phyloP scores from a whole-genome alignment of 331 rosid genomes.

The Spiraea crenata region DNA sequence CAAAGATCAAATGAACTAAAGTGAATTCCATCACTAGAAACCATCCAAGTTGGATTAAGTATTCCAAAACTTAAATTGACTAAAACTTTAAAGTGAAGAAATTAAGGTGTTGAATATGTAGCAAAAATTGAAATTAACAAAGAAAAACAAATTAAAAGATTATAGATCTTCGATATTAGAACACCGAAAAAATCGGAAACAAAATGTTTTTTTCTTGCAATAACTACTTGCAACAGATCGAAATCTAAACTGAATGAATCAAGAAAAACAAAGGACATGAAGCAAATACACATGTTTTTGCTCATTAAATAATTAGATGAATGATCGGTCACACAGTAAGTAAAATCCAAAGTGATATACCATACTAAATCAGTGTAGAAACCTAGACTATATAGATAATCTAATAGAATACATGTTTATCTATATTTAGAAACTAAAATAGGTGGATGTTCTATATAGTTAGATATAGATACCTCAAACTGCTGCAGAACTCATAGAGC shows the following conservation, averaged over 20 bases:
- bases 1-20: neutral
- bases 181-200: neutral
- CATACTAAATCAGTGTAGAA: too few species aligned
- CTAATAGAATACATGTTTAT: neutral
- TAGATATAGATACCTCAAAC: conserved; percentile 41
- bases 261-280: conserved; percentile 7
- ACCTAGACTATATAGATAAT: too few species aligned
- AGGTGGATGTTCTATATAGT: too few species aligned
- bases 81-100: too few species aligned
- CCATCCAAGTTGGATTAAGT: neutral
- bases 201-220: neutral
- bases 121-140: neutral
- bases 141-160: neutral
- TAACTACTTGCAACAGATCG: neutral
- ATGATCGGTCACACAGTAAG: too few species aligned
- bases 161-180: conserved; percentile 2
- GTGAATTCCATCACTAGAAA: neutral
- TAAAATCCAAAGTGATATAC: too few species aligned
- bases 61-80: neutral
- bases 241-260: conserved; percentile 19
- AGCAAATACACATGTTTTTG: neutral
- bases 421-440: neutral
- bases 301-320: neutral
- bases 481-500: conserved; percentile 83
- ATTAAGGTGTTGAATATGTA: too few species aligned